These are phyloP conservation scores for Myxozyma udenii DNA, from an alignment of 805 yeast genomes.

Conservation along the genomic window DNA sequence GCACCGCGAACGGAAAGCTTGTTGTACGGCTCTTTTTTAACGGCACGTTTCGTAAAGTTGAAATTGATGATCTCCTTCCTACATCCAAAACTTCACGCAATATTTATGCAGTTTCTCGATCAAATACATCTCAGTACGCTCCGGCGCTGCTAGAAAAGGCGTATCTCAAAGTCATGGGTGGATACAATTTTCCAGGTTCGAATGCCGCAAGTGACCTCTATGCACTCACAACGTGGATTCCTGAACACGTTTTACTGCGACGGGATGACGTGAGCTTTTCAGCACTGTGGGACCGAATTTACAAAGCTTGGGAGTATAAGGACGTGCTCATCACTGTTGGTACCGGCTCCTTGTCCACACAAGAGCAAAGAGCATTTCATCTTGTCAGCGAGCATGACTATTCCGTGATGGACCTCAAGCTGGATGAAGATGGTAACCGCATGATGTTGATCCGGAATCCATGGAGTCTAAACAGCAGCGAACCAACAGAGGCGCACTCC, in stretches of 20 bases:
- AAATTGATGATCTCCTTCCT: slow-evolving; percentile 51
- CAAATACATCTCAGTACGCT: slow-evolving; percentile 44
- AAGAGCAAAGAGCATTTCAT: slow-evolving; percentile 38
- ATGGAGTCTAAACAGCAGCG: slow-evolving; percentile 35
- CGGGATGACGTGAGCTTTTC: slow-evolving; percentile 27
- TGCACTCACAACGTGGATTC: slow-evolving; percentile 67
- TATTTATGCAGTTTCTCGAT: slow-evolving; percentile 39
- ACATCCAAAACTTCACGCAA: slow-evolving; percentile 18
- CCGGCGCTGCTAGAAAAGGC: slow-evolving; percentile 80
- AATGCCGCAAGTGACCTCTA: slow-evolving; percentile 70
- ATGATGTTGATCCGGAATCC: slow-evolving; percentile 48
- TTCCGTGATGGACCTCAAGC: slow-evolving; percentile 47
- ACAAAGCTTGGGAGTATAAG: slow-evolving; percentile 37
- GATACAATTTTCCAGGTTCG: slow-evolving; percentile 68
- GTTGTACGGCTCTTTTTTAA: slow-evolving; percentile 49
- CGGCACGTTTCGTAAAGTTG: slow-evolving; percentile 49
- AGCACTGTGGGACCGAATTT: slow-evolving; percentile 41
- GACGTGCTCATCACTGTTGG: slow-evolving; percentile 62
- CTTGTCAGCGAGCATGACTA: slow-evolving; percentile 69
- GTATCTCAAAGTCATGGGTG: slow-evolving; percentile 57
- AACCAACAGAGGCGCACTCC: slow-evolving; percentile 2
- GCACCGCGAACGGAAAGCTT: slow-evolving; percentile 38
- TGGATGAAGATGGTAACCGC: slow-evolving; percentile 26
- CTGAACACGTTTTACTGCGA: slow-evolving; percentile 49
- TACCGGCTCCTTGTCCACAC: slow-evolving; percentile 47